These are phyloP conservation scores for Escovopsis sp. DNA, from an alignment of 2,329 filamentous ascomycete species.

Conservation along the genomic window DNA sequence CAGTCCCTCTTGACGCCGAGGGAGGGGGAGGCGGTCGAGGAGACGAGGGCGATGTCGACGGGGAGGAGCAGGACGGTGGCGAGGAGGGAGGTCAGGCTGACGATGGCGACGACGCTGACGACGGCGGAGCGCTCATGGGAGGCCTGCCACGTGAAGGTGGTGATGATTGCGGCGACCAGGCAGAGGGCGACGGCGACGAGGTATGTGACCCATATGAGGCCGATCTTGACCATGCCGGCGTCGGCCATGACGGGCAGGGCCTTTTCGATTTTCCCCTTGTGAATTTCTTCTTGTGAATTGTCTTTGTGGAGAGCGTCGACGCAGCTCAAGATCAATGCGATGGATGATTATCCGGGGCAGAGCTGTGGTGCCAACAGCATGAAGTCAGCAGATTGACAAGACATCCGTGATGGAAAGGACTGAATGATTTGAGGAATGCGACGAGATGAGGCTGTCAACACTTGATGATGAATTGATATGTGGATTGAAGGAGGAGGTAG, in stretches of 20 bases:
- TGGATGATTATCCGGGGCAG: too few species aligned
- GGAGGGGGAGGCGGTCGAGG: constrained; percentile 63
- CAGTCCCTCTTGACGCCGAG: constrained; percentile 82
- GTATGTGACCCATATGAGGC: constrained; percentile 91
- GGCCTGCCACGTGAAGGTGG: constrained; percentile 83
- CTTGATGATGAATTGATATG: not conserved
- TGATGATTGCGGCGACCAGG: constrained; percentile 63
- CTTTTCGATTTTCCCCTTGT: too few species aligned
- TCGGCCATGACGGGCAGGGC: constrained; percentile 20
- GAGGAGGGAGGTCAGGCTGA: constrained; percentile 75
- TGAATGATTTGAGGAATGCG: too few species aligned
- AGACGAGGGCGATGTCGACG: constrained; percentile 89
- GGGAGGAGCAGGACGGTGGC: constrained; percentile 86
- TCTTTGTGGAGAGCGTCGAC: too few species aligned
- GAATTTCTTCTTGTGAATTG: too few species aligned
- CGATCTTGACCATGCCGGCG: constrained; percentile 61
- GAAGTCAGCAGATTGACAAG: too few species aligned
- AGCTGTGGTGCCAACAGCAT: too few species aligned
- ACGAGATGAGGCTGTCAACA: too few species aligned
- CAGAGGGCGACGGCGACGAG: constrained; percentile 66
- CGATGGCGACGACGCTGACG: constrained; percentile 71
- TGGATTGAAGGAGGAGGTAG: too few species aligned
- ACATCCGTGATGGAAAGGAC: too few species aligned
- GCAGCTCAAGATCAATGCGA: too few species aligned
- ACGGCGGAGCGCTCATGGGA: constrained; percentile 71